Base-by-base conservation (phyloP, 331 rosid species). In the Quercus tomentella region DNA sequence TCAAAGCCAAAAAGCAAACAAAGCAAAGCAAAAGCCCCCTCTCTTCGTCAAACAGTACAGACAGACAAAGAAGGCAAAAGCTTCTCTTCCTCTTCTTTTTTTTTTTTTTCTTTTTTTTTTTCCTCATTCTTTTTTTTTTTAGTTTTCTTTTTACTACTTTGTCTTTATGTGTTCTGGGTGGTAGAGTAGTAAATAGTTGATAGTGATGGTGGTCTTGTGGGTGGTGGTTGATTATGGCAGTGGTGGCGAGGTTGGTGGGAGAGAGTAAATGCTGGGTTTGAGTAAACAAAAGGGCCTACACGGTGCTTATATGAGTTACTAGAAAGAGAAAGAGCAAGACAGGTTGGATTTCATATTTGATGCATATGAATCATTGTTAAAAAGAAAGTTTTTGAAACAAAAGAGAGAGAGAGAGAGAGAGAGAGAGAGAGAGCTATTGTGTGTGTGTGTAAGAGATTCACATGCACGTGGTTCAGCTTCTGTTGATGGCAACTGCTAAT, bases 391-490 rank as follows among this genome's bases (percentile, higher is more conserved):
- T 63, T 26, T 58, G 37, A 78, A 49, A 14, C 70, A 72, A 78
- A 52, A 86, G 52, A 72, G 76, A 76, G 77, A 77, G 81, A 52
- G 77, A 84, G 60, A 58, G 77, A 55, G 76, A 69, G 74, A 54
- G 72, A 72, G 75, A 77, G 80, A 54, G 76, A 84, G n/a, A n/a
- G n/a, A n/a, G n/a, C n/a, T n/a, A n/a, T 51, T 6, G 0, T 37
- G 9, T 15, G 76, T 65, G 63, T 8, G 66, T 22, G 60, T 65
- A 76, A 26, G 43, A 61, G 33, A 61, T 43, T 67, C 75, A 79
- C 93, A 83, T 92, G 97, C 98, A 94, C 98, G 94, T 94, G 97
- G 84, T 88, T 88, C 72, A 83, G 78, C 84, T 89, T 86, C 90
- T 41, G 73, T 84, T 86, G 93, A 86, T 89, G 82, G 81, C 94